Base-by-base conservation (phyloP, 1,284 basidiomycete genomes). In the Malassezia pachydermatis region DNA sequence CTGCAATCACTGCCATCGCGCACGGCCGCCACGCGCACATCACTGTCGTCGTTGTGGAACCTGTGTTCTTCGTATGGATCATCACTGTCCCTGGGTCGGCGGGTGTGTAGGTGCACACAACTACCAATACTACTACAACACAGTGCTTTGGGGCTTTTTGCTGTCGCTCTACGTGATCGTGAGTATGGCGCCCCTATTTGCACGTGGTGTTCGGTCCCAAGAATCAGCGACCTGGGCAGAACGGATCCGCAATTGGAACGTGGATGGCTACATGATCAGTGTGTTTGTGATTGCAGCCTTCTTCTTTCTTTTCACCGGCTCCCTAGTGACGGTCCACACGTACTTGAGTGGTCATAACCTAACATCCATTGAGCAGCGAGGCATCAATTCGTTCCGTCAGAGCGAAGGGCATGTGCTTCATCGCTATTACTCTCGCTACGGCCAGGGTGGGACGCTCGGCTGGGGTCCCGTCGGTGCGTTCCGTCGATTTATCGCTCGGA, bases 311-410 rank as follows among this genome's bases (percentile, higher is more conserved):
- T 89, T 92, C 73, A 84, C 82, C 0, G 48, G 58, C 6, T 65
- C 77, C 1, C 75, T 92, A 51, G 59, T 79, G 9, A 40, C 72
- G 2, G 76, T 81, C 3, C 88, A 92, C 62, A 63, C 78, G 13
- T 73, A 76, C 20, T 65, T 88, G n/a, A 78, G 84, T 41, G 56
- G 77, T 36, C 58, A 73, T 37, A 85, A 84, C 52, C 77, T 81
- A 66, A 84, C 84, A 22, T 90, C 87, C 1, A 81, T 90, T 45
- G 88, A 92, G 73, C 79, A 79, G 36, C 75, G 88, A 48, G 66
- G 72, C 4, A 73, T 79, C 19, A 76, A 75, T 23, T 65, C 73
- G 13, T 78, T 83, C 74, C 77, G 77, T 57, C 80, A 83, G 32
- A 76, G 79, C 25, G 87, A 88, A 66, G 65, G 75, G 4, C 72